Conservation (phyloP, 1,139 yeast genomes). For the Candida labiduridarum region DNA sequence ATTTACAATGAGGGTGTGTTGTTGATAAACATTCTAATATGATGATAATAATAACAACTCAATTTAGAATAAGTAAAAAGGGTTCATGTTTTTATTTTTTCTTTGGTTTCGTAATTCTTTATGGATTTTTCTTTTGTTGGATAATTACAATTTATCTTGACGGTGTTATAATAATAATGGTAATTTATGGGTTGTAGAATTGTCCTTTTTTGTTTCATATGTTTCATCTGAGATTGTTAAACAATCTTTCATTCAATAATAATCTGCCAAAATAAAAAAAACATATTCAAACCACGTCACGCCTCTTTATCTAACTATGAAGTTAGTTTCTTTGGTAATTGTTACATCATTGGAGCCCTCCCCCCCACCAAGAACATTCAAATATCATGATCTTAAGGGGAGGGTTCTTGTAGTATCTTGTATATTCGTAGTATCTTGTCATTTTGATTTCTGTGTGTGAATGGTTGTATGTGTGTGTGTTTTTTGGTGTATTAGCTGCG, state of each 20-base stretch:
- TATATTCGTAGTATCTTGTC: no score
- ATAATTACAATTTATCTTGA: background rate
- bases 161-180: background rate
- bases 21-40: background rate
- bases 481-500: no score
- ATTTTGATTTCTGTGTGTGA: background rate
- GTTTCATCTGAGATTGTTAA: background rate
- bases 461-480: no score
- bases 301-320: no score
- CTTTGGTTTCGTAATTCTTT: background rate
- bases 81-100: background rate
- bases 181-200: background rate
- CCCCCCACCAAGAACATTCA: no score
- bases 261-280: background rate
- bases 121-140: background rate
- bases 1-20: background rate
- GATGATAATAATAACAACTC: background rate
- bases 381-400: no score
- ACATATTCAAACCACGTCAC: no score
- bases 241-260: background rate
- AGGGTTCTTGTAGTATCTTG: no score
- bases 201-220: background rate
- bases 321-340: background rate
- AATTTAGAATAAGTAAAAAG: background rate
- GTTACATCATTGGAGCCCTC: no score